Conservation (phyloP, 2,329 filamentous ascomycete genomes). For the Curvularia spicifera region DNA sequence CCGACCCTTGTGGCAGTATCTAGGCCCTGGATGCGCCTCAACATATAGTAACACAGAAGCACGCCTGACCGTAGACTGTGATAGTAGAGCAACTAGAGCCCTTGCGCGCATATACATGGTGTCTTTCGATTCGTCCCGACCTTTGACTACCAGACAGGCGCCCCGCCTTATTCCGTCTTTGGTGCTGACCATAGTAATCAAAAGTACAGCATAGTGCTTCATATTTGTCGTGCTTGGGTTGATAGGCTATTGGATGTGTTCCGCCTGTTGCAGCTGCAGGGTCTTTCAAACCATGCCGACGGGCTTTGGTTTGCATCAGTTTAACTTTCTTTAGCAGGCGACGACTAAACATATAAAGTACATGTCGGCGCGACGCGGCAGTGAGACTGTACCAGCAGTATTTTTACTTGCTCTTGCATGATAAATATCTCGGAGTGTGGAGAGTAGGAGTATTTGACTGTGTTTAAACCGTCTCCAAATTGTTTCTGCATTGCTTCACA, state of each 20-base stretch:
- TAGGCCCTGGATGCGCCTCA: not conserved
- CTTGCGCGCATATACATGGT: slow-evolving; percentile 1
- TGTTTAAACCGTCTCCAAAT: slow-evolving; percentile 2
- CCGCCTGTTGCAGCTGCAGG: slow-evolving; percentile 15
- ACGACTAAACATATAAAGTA: slow-evolving; percentile 19
- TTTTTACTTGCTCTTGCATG: not conserved
- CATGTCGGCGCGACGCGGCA: not conserved
- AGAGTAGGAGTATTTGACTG: not conserved
- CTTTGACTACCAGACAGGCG: not conserved
- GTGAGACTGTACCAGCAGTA: not conserved
- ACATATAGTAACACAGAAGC: not conserved
- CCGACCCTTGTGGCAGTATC: not conserved
- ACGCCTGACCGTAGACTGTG: slow-evolving; percentile 13
- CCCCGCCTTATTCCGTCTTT: slow-evolving; percentile 5
- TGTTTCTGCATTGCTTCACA: too few species aligned
- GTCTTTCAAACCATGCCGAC: slow-evolving; percentile 15
- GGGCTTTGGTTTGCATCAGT: slow-evolving; percentile 1
- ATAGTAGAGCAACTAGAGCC: slow-evolving; percentile 5
- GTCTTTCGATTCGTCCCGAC: slow-evolving; percentile 2
- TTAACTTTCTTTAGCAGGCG: slow-evolving; percentile 1
- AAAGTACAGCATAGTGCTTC: slow-evolving; percentile 5
- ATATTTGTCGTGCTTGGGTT: not conserved
- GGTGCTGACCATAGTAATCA: slow-evolving; percentile 9
- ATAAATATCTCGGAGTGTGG: not conserved
- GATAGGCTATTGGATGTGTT: slow-evolving; percentile 11